Base-by-base conservation (phyloP, 2,329 filamentous ascomycete genomes). In the Beauveria scarabaeidicola region DNA sequence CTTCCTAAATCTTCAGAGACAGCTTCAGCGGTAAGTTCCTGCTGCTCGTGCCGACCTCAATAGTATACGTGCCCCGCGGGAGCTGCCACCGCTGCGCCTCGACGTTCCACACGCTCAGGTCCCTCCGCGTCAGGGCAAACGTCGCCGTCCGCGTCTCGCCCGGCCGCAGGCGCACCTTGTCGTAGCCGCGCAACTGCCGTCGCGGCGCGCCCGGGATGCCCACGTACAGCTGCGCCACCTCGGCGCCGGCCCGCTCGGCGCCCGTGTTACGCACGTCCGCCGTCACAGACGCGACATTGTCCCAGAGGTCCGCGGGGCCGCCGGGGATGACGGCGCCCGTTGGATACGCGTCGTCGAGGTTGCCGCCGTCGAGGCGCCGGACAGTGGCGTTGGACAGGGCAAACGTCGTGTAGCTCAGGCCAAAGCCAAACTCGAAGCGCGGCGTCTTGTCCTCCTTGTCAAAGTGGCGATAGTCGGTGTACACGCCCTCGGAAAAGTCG, bases 61-160 rank as follows among this genome's bases (percentile, higher is more conserved):
- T 60, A 3, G 61, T 64, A 61, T 80, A 81, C 13, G 69, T 66
- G 0, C 79, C 80, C 23, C 67, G 71, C 53, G 73, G 74, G 56
- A 85, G 65, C 48, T 74, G 73, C 86, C 86, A 89, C 65, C 81
- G 80, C 72, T 88, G 84, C 36, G 75, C 76, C 1, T 69, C 72
- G 5, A 80, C 77, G 67, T 88, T 83, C 87, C 86, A 89, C 27
- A 83, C 75, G 69, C 85, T 88, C 52, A 89, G 66, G 66, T 89
- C 86, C 61, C 85, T 79, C 44, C 86, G 76, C 19, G 78, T 87
- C 43, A 89, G 67, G 27, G 74, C 68, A 59, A 89, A 81, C 0
- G 65, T 70, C 0, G 85, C 72, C 0, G 72, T 76, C 17, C 72
- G 70, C 19, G 70, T 75, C 60, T 77, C 69, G 0, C 77, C 77